phyloP scores from a whole-genome alignment of 75 land plant species.

The Larix kaempferi region DNA sequence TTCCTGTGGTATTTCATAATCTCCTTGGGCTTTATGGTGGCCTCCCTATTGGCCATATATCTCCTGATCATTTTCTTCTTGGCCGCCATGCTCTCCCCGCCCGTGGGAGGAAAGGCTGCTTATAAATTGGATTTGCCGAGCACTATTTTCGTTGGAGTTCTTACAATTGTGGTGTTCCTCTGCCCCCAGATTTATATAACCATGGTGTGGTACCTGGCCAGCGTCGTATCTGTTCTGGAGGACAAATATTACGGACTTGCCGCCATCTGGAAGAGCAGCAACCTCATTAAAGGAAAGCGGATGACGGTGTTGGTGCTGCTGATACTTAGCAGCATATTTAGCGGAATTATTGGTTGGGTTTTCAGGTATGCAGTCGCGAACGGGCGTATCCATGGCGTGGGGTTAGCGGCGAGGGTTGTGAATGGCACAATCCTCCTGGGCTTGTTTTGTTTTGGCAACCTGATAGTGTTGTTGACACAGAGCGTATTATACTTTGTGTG shows the following conservation, averaged over 20 bases:
- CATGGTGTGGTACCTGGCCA: constrained; percentile 72
- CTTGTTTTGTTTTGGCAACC: constrained; percentile 21
- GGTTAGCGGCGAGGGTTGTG: constrained; percentile 20
- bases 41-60: constrained; percentile 16
- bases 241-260: constrained; percentile 49
- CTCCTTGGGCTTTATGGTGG: constrained; percentile 6
- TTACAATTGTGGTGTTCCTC: constrained; percentile 18
- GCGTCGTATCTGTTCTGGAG: constrained; percentile 86
- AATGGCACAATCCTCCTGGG: constrained; percentile 38
- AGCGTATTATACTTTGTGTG: constrained; percentile 83
- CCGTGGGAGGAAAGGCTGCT: not conserved
- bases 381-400: constrained; percentile 5
- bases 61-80: not conserved
- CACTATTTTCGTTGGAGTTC: not conserved
- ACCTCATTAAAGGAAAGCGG: constrained; percentile 65
- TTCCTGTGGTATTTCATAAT: constrained; percentile 31
- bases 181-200: constrained; percentile 42
- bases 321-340: constrained; percentile 21
- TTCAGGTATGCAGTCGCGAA: constrained; percentile 25
- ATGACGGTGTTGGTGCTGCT: constrained; percentile 16
- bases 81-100: constrained; percentile 5
- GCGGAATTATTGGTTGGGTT: not conserved
- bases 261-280: constrained; percentile 62
- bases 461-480: constrained; percentile 56
- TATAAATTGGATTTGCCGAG: too few relatives aligned